Evolutionary conservation across 2,329 filamentous ascomycete species (phyloP).

Genomic region (Hypoxylon sp.): DNA sequence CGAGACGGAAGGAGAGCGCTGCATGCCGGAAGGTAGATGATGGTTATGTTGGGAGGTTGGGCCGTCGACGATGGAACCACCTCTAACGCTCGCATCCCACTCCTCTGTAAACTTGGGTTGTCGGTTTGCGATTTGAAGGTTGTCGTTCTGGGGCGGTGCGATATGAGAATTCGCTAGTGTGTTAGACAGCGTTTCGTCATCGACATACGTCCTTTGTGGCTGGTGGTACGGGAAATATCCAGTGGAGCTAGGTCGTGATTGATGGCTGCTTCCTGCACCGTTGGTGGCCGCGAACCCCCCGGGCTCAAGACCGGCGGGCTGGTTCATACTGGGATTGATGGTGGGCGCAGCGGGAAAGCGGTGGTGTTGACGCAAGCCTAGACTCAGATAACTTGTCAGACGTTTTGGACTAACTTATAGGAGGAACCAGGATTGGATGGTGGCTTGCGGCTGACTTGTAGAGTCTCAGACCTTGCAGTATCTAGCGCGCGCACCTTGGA

Average conservation of each 20-base stretch:
- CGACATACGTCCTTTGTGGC: constrained; percentile 41
- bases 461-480: constrained; percentile 8
- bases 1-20: constrained; percentile 71
- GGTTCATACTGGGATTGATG: constrained; percentile 40
- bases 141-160: constrained; percentile 45
- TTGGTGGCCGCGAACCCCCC: constrained; percentile 29
- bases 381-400: constrained; percentile 20
- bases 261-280: constrained; percentile 25
- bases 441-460: constrained; percentile 2
- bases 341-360: constrained; percentile 31
- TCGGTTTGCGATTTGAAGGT: constrained; percentile 41
- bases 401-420: constrained; percentile 8
- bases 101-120: constrained; percentile 74
- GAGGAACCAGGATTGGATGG: neutral
- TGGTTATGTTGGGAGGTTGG: constrained; percentile 46
- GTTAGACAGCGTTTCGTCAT: constrained; percentile 53
- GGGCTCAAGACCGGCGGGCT: constrained; percentile 35
- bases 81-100: constrained; percentile 76
- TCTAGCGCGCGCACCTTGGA: constrained; percentile 22
- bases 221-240: constrained; percentile 50
- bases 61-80: constrained; percentile 71
- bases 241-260: constrained; percentile 37
- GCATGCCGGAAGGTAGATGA: constrained; percentile 55
- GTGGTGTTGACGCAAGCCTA: constrained; percentile 33
- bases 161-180: constrained; percentile 54